These are phyloP conservation scores for Thelephora terrestris DNA, from an alignment of 1,284 basidiomycete species.

Conservation along the genomic window DNA sequence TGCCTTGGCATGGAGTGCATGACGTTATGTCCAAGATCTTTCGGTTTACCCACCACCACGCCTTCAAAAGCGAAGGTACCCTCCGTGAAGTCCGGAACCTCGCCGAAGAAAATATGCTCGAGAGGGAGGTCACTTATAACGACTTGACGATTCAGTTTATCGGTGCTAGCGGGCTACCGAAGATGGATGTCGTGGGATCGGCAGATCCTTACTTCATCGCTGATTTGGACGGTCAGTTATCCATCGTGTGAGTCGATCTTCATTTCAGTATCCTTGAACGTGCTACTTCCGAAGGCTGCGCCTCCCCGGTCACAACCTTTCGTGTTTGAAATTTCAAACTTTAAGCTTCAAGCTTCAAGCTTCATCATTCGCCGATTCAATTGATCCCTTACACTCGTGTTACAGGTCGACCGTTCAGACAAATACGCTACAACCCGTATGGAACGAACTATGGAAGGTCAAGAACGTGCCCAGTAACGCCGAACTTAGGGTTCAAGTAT, in stretches of 20 bases:
- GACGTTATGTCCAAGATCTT: neutral
- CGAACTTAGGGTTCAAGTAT: slow-evolving; percentile 42
- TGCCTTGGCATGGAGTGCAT: too few relatives aligned
- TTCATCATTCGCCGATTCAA: neutral
- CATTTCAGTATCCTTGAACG: neutral
- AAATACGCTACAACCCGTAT: slow-evolving; percentile 51
- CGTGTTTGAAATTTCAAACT: neutral
- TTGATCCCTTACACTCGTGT: neutral
- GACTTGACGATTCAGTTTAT: slow-evolving; percentile 58
- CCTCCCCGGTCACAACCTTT: neutral
- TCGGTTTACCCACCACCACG: neutral
- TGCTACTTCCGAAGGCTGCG: neutral
- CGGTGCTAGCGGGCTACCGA: slow-evolving; percentile 54
- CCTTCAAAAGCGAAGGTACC: neutral
- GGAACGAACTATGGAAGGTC: slow-evolving; percentile 65
- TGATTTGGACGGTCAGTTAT: slow-evolving; percentile 47
- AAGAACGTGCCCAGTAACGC: slow-evolving; percentile 62
- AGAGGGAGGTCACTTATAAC: slow-evolving; percentile 22
- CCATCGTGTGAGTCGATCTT: slow-evolving; percentile 41
- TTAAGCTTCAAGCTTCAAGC: too few relatives aligned
- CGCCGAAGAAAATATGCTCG: neutral
- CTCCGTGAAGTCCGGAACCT: neutral
- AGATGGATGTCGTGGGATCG: slow-evolving; percentile 57
- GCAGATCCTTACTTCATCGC: slow-evolving; percentile 68
- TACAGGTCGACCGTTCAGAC: slow-evolving; percentile 53